Evolutionary conservation across 805 yeast genomes (phyloP).

Genomic region (Teunomyces aglyptinius): DNA sequence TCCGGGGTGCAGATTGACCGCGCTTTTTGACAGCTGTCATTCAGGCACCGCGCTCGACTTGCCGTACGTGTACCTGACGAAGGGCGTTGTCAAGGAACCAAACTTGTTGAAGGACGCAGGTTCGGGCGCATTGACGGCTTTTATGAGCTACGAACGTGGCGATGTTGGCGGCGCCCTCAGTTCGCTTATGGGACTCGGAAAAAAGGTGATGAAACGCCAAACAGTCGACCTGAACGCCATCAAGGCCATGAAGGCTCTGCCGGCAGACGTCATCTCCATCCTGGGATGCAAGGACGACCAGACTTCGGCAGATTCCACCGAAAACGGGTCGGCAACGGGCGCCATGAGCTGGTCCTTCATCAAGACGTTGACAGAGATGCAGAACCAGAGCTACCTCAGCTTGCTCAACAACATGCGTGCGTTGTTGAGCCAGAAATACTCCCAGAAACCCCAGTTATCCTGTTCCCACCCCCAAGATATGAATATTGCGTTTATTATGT

Average conservation of each 20-base stretch:
- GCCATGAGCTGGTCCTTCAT: conserved; percentile 43
- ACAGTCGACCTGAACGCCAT: conserved; percentile 23
- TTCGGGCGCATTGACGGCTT: conserved; percentile 31
- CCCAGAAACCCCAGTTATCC: conserved; percentile 42
- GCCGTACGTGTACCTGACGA: conserved; percentile 39
- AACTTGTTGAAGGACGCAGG: conserved; percentile 37
- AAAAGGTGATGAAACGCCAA: conserved; percentile 24
- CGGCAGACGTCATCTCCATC: conserved; percentile 38
- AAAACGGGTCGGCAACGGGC: conserved; percentile 35
- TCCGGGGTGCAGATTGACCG: conserved; percentile 37
- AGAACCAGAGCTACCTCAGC: conserved; percentile 34
- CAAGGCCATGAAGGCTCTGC: conserved; percentile 29
- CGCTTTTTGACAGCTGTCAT: conserved; percentile 39
- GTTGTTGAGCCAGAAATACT: conserved; percentile 28
- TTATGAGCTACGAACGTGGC: conserved; percentile 31
- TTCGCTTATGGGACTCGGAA: conserved; percentile 33
- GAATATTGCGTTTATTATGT: conserved; percentile 35
- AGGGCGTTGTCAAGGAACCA: conserved; percentile 41
- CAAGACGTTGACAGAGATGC: conserved; percentile 23
- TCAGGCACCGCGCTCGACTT: conserved; percentile 41
- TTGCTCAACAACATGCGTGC: conserved; percentile 38
- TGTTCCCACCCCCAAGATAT: conserved; percentile 39
- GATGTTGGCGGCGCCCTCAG: conserved; percentile 38
- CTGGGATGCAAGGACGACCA: conserved; percentile 42
- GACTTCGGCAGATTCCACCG: conserved; percentile 39